Conservation (phyloP, 2,329 filamentous ascomycete species). For the Thielaviopsis populi region DNA sequence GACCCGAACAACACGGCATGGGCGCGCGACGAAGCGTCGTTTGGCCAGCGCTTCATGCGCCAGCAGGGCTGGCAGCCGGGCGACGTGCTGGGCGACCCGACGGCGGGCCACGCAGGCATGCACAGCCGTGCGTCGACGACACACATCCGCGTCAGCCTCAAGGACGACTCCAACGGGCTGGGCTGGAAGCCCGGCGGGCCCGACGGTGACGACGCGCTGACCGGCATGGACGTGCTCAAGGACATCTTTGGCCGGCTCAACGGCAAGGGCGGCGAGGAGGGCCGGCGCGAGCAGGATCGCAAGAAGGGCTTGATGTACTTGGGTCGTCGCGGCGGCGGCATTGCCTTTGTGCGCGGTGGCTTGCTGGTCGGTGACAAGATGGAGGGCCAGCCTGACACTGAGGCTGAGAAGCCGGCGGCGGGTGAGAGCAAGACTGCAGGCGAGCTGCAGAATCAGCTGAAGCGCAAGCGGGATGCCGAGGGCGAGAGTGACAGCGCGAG, state of each 20-base stretch:
- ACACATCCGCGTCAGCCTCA: conserved; percentile 70
- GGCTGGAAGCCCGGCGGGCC: conserved; percentile 49
- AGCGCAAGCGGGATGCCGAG: background rate
- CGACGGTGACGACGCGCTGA: conserved; percentile 60
- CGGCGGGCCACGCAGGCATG: conserved; percentile 58
- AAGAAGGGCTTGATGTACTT: conserved; percentile 61
- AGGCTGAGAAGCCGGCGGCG: conserved; percentile 8
- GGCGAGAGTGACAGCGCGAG: background rate
- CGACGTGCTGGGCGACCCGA: conserved; percentile 60
- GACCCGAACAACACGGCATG: conserved; percentile 96
- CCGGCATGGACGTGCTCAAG: conserved; percentile 75
- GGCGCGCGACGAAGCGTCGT: conserved; percentile 66
- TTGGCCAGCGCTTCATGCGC: conserved; percentile 79
- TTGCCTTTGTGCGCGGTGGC: conserved; percentile 81
- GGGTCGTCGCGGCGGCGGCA: conserved; percentile 51
- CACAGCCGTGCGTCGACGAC: conserved; percentile 70
- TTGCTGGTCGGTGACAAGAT: conserved; percentile 31
- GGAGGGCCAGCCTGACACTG: conserved; percentile 9
- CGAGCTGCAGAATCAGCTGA: background rate
- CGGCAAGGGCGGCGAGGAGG: conserved; percentile 63
- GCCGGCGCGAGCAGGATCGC: conserved; percentile 38
- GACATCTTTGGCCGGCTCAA: conserved; percentile 79
- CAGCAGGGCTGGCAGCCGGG: conserved; percentile 86
- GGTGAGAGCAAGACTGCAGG: background rate
- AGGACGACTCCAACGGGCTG: conserved; percentile 82